These are phyloP conservation scores for Gastrolobium bilobum DNA, from an alignment of 306 rosid genomes.

Conservation along the genomic window DNA sequence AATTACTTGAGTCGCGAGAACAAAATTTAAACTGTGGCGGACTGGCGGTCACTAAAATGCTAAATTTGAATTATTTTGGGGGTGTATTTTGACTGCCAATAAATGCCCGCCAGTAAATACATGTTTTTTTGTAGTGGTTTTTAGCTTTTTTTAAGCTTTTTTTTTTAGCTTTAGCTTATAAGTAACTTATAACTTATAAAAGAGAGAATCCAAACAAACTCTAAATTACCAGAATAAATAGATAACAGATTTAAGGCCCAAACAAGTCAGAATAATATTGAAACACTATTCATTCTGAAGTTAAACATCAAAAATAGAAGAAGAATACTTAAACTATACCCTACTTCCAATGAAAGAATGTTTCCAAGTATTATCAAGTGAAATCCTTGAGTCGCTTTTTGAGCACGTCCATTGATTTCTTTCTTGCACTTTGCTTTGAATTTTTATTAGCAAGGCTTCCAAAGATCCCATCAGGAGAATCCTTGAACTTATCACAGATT, in stretches of 20 bases:
- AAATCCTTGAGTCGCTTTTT: conserved; percentile 89
- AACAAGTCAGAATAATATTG: conserved; percentile 23
- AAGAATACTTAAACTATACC: conserved; percentile 26
- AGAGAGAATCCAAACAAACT: too few species aligned
- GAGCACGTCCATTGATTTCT: conserved; percentile 88
- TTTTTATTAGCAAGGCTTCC: conserved; percentile 87
- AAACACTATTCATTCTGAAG: conserved; percentile 39
- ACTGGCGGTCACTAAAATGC: too few species aligned
- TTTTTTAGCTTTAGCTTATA: too few species aligned
- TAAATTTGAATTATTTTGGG: too few species aligned
- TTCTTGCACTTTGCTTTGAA: conserved; percentile 75
- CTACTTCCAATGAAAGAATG: conserved; percentile 51
- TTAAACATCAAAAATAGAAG: conserved; percentile 41
- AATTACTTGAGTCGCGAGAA: too few species aligned
- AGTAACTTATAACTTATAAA: too few species aligned
- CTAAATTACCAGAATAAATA: not conserved
- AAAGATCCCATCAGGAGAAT: conserved; percentile 82
- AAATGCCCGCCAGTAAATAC: too few species aligned
- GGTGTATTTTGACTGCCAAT: too few species aligned
- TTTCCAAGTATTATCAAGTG: conserved; percentile 56
- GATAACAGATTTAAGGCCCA: conserved; percentile 3
- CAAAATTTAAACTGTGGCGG: too few species aligned
- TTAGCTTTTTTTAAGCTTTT: too few species aligned
- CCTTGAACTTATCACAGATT: conserved; percentile 87
- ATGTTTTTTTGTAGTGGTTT: too few species aligned